A percentile compares a stretch with the other conserved stretches of the same genome.
Conservation (phyloP, 208 protist species). For the Acanthamoeba lenticulata region DNA sequence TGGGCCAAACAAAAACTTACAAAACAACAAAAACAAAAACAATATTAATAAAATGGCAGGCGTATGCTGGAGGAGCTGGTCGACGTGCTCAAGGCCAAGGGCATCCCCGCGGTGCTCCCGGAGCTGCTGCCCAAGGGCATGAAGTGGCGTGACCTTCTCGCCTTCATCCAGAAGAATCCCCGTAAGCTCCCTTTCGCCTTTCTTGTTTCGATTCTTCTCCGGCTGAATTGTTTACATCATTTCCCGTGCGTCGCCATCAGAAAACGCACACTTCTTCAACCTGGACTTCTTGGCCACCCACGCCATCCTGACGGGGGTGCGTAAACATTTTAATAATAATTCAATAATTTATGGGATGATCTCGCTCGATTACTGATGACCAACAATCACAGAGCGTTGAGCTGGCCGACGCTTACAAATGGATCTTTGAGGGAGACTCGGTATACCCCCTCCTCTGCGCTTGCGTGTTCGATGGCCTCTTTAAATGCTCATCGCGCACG, state of each 20-base stretch:
- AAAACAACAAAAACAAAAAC: neutral
- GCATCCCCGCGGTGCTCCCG: neutral
- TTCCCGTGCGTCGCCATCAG: too few relatives aligned
- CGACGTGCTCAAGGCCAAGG: slow-evolving; percentile 2
- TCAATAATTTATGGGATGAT: too few relatives aligned
- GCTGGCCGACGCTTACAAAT: neutral
- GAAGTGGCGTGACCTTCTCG: neutral
- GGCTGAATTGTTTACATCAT: too few relatives aligned
- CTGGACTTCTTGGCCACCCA: slow-evolving; percentile 24
- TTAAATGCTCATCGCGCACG: too few relatives aligned
- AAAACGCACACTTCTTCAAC: neutral
- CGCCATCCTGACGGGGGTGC: neutral
- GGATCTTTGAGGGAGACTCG: neutral
- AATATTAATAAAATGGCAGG: neutral
- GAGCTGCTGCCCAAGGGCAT: slow-evolving; percentile 33
- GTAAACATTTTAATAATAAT: neutral
- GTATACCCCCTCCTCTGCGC: neutral
- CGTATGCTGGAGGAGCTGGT: slow-evolving; percentile 41
- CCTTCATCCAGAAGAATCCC: slow-evolving; percentile 4
- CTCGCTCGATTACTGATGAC: neutral
- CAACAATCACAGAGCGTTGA: neutral
- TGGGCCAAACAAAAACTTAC: too few relatives aligned
- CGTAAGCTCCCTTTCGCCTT: neutral
- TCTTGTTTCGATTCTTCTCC: neutral
- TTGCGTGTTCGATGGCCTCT: neutral